Evolutionary conservation across 257 asterid species (phyloP), one percentile per base, ranked within the genome.

Genomic region (Cinchona pubescens): DNA sequence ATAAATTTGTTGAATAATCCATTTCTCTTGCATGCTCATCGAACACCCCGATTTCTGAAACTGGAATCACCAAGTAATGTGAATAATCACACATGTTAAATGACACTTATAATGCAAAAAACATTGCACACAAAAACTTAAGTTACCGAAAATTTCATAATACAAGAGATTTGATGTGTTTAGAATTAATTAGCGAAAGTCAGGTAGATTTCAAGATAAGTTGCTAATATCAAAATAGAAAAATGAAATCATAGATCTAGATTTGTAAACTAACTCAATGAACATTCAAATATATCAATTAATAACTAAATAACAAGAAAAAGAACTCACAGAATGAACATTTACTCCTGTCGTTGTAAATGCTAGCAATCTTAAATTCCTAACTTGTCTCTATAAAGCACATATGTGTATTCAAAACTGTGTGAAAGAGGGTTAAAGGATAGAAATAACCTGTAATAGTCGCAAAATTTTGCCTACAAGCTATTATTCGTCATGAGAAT

Each of bases 11-110:
- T 0, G 89, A 49, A 77, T 89, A 92, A 79, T 92, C 96, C 83
- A 90, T 96, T 79, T 87, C 97, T 55, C 97, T 82, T 2, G 90
- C 80, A 79, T 90, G 97, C 67, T 92, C 97, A 61, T 92, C 96
- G 43, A 92, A 90, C 80, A 89, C 97, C 69, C 90, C 90, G 75
- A 90, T 90, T 79, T 92, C 96, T 8, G 90, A 37, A 74, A 92
- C 96, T 90, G 86, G 74, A 18, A 51, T 55, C 63, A 61, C 37
- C 69, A 63, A 49, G 60, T 21, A 53, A 53, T 21, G 27, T 23
- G 29, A 23, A n/a, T 63, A 30, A 32, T 53, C n/a, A 38, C 15
- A 38, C 10, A 61, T 32, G 25, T 67, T 25, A n/a, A 18, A 67
- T 45, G 15, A 32, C 30, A 69, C n/a, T 49, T 48, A 15, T 8